Conservation (phyloP, 495 filamentous ascomycete species). For the Aspergillus panamensis region DNA sequence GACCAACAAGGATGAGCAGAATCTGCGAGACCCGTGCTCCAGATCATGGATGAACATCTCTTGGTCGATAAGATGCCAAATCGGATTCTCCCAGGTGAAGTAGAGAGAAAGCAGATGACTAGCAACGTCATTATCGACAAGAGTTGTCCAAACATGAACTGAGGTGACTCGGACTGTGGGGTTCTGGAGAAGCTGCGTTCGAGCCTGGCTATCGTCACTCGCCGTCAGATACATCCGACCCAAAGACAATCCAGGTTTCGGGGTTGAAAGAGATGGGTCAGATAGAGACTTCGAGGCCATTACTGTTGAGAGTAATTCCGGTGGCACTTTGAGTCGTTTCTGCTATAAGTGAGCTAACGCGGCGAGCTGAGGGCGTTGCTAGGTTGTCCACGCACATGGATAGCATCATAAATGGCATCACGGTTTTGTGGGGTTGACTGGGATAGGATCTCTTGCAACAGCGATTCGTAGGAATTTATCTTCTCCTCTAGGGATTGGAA, state of each 20-base stretch:
- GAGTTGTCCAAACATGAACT: constrained; percentile 23
- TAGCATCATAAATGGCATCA: constrained; percentile 11
- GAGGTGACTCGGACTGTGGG: constrained; percentile 19
- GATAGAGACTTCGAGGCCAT: constrained; percentile 12
- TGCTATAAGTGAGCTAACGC: constrained; percentile 3
- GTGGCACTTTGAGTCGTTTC: constrained; percentile 14
- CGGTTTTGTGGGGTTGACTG: not conserved
- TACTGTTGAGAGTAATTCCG: constrained; percentile 13
- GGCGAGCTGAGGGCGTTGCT: not conserved
- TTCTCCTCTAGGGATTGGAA: constrained; percentile 6
- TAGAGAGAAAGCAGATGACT: constrained; percentile 30
- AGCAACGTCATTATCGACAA: constrained; percentile 24
- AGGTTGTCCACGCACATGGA: constrained; percentile 2
- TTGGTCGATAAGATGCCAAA: constrained; percentile 28
- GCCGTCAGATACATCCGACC: constrained; percentile 20
- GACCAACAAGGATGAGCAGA: constrained; percentile 24
- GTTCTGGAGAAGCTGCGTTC: constrained; percentile 6
- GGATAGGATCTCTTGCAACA: constrained; percentile 17
- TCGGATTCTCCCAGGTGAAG: constrained; percentile 32
- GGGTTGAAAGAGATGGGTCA: constrained; percentile 10
- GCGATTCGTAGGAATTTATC: constrained; percentile 14
- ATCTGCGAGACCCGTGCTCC: constrained; percentile 14
- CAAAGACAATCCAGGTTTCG: constrained; percentile 18
- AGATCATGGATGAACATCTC: constrained; percentile 24
- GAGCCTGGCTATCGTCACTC: constrained; percentile 1